Percentiles rank a stretch among this genome's conserved stretches.
These are phyloP conservation scores for Ceratocystis eucalypticola DNA, from an alignment of 2,329 filamentous ascomycete species.

Conservation along the genomic window DNA sequence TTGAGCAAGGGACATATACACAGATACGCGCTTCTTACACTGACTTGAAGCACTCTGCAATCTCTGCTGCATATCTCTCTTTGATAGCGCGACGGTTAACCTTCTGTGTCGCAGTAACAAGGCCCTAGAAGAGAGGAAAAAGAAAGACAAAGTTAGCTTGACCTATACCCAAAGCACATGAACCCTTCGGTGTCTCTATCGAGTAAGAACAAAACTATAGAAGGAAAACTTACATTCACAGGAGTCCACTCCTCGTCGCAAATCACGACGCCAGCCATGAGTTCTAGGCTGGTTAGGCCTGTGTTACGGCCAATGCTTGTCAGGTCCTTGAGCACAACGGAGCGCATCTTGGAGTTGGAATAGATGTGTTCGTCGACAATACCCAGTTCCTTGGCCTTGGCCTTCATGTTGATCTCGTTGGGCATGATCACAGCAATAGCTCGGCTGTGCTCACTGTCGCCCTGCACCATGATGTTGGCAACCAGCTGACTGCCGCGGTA, in stretches of 20 bases:
- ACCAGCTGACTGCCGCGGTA: slow-evolving; percentile 73
- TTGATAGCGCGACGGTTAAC: slow-evolving; percentile 41
- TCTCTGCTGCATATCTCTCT: slow-evolving; percentile 39
- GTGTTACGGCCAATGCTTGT: slow-evolving; percentile 49
- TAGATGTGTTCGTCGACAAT: slow-evolving; percentile 57
- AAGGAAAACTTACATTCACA: slow-evolving; percentile 51
- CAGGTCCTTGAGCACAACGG: slow-evolving; percentile 52
- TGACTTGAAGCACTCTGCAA: slow-evolving; percentile 31
- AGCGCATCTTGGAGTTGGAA: slow-evolving; percentile 49
- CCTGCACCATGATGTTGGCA: slow-evolving; percentile 77
- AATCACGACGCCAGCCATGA: slow-evolving; percentile 61
- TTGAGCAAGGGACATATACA: background rate
- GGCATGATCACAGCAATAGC: slow-evolving; percentile 70
- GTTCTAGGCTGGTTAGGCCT: slow-evolving; percentile 57
- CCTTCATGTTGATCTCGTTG: slow-evolving; percentile 48
- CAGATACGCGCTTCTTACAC: background rate
- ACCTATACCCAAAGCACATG: background rate
- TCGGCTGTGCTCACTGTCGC: slow-evolving; percentile 58
- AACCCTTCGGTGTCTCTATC: background rate
- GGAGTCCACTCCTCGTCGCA: slow-evolving; percentile 83
- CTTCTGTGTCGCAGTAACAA: slow-evolving; percentile 50
- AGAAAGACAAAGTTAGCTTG: slow-evolving; percentile 21
- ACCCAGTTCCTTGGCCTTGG: slow-evolving; percentile 45
- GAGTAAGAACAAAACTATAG: background rate
- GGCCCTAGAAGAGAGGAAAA: slow-evolving; percentile 30